Evolutionary conservation across 1,139 yeast genomes (phyloP).

Genomic region (Suhomyces wounanorum): DNA sequence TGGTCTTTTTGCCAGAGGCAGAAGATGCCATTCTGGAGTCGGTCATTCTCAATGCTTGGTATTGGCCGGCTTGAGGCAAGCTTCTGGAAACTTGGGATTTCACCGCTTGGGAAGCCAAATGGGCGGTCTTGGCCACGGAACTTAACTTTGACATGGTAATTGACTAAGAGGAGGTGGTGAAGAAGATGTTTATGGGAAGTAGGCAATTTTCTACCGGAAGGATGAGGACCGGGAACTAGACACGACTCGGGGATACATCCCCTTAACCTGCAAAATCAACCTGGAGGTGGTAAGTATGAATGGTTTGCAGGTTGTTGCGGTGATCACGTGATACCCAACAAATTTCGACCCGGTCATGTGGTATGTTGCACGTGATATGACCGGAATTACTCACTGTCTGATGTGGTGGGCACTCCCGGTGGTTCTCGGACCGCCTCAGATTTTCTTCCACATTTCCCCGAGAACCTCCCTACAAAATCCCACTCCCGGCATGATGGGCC

Average conservation of each 20-base stretch:
- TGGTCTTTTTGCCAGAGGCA: conserved; percentile 56
- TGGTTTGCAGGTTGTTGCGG: no score
- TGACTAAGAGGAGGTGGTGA: conserved; percentile 4
- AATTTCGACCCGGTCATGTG: background rate
- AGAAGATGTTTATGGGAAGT: conserved; percentile 2
- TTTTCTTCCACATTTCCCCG: no score
- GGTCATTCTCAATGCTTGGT: conserved; percentile 41
- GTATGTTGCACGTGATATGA: background rate
- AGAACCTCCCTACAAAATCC: background rate
- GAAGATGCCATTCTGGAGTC: conserved; percentile 48
- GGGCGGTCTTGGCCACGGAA: conserved; percentile 51
- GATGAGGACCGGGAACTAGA: conserved; percentile 20
- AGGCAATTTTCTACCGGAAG: conserved; percentile 14
- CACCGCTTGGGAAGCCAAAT: conserved; percentile 45
- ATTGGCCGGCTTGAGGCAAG: conserved; percentile 33
- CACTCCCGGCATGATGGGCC: background rate
- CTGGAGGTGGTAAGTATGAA: no score
- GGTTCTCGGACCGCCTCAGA: background rate
- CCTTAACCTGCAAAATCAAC: background rate
- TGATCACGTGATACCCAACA: background rate
- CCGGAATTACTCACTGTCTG: no score
- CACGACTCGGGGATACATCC: conserved; percentile 13
- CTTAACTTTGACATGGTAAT: conserved; percentile 37
- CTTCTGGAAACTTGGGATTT: conserved; percentile 27
- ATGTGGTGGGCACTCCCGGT: background rate